Evolutionary conservation across 306 rosid species (phyloP).

Genomic region (Echinosophora koreensis): DNA sequence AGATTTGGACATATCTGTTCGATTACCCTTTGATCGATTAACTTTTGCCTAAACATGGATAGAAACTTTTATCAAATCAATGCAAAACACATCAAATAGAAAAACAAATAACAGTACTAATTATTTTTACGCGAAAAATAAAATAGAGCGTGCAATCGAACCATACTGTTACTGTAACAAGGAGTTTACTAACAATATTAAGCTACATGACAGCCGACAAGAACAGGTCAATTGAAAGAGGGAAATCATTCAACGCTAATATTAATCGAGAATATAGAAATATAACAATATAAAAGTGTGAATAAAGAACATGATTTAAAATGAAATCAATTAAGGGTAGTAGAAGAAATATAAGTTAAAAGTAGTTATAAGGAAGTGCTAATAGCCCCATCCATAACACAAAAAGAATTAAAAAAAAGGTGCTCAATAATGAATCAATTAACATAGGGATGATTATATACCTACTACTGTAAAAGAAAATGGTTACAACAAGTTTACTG

Average conservation of each 20-base stretch:
- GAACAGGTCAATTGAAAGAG: conserved; percentile 25
- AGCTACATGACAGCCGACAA: conserved; percentile 32
- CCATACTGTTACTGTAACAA: neutral
- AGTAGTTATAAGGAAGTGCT: no score
- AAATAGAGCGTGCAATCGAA: conserved; percentile 14
- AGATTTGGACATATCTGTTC: conserved; percentile 74
- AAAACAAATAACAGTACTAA: conserved; percentile 15
- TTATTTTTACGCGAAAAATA: neutral
- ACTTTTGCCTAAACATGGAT: conserved; percentile 73
- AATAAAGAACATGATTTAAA: no score
- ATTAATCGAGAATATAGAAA: no score
- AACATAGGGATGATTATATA: no score
- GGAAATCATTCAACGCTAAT: conserved; percentile 7
- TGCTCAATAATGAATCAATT: no score
- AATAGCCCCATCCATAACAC: no score
- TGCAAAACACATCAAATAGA: conserved; percentile 19
- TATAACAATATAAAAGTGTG: no score
- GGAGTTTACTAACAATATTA: conserved; percentile 13
- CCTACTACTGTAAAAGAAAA: neutral
- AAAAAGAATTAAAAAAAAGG: no score
- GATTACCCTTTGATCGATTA: conserved; percentile 88
- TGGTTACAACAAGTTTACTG: neutral
- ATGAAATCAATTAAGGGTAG: no score
- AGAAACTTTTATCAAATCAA: conserved; percentile 6
- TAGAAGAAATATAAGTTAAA: no score